Evolutionary conservation across 1,139 yeast genomes (phyloP), one percentile per base, ranked within the genome.

Genomic region (Candida pseudoviswanathii): DNA sequence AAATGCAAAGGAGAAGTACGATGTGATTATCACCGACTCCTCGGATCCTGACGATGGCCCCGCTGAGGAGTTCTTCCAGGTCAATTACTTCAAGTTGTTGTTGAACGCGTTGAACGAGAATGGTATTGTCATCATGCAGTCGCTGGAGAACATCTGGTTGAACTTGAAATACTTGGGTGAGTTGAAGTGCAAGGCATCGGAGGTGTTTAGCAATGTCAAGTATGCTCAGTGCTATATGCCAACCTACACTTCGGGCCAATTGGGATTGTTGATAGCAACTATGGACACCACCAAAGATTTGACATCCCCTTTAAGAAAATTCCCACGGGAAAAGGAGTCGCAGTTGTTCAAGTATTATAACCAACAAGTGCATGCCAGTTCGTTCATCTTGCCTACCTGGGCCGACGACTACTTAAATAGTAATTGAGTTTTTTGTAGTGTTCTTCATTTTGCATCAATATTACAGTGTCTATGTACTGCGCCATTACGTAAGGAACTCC

Each of bases 11-110:
- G 66, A 64, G 27, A 78, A 80, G 58, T 92, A 78, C 64, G 98
- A 94, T 67, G 86, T 92, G 44, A 91, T 94, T 58, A 91, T 94
- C 60, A 91, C 97, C 34, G 99, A 94, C 67, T 89, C 97, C 7
- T 88, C 96, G 8, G 99, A 94, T 67, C 98, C 98, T 2, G 98
- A 94, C 62, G 98, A 94, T 62, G 99, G 99, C 1, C 99, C 99
- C 7, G 99, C 99, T 2, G 96, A 86, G 61, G 89, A 90, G 43
- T 87, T 94, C 58, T 94, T 94, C 77, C 92, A 91, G 69, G 79
- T 81, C 57, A 84, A 82, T 53, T 94, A 92, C 73, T 94, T 92
- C 69, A 77, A 82, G 62, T 75, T 94, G 47, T 73, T 94, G 50
- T 65, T 75, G 54, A 81, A 82, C 53, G 90, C 96, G 2, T 78